Conservation (phyloP, 257 asterid genomes). For the Fraxinus quadrangulata region DNA sequence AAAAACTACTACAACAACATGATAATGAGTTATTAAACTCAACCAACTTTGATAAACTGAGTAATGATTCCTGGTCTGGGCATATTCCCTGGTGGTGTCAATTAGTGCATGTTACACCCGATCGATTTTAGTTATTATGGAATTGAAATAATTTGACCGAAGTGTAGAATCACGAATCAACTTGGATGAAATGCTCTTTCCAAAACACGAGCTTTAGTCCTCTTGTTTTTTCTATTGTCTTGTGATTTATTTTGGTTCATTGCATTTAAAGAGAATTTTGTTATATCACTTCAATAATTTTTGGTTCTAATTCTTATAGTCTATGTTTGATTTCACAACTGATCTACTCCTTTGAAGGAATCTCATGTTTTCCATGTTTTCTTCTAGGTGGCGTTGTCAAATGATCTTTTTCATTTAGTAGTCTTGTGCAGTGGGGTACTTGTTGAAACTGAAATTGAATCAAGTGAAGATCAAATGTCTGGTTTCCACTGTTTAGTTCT, state of each 20-base stretch:
- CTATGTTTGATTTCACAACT: conserved; percentile 16
- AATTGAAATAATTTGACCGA: neutral
- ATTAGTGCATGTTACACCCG: neutral
- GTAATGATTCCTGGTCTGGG: neutral
- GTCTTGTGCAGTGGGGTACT: conserved; percentile 80
- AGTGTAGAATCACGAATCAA: neutral
- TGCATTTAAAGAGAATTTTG: neutral
- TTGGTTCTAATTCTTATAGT: conserved; percentile 2
- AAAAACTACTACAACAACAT: neutral
- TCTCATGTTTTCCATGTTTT: conserved; percentile 28
- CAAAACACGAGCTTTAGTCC: neutral
- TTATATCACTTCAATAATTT: neutral
- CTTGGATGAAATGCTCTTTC: conserved; percentile 4
- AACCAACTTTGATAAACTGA: neutral
- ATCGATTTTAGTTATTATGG: neutral
- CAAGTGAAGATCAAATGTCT: conserved; percentile 40
- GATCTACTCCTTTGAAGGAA: conserved; percentile 24
- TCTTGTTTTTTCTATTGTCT: neutral
- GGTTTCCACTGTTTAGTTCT: conserved; percentile 77
- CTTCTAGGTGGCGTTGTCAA: conserved; percentile 74
- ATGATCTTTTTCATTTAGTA: conserved; percentile 64
- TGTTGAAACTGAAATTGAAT: conserved; percentile 39
- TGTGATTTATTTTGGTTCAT: neutral
- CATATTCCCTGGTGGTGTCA: neutral
- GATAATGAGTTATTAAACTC: neutral